Evolutionary conservation across 108 stramenopile genomes (phyloP).

Genomic region (Heterococcus sp.): DNA sequence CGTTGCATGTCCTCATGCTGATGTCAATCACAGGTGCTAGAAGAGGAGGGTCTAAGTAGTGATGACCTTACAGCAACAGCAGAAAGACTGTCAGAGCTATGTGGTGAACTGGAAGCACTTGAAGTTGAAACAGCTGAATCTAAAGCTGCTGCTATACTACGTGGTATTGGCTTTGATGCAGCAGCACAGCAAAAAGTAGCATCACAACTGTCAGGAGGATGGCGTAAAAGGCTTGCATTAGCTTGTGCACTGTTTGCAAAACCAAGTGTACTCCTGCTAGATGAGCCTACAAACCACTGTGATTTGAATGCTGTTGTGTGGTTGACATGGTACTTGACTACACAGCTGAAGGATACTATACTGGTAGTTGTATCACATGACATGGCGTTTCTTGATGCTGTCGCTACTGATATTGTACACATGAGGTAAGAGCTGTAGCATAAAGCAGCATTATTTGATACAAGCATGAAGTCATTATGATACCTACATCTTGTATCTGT

Average conservation of each 20-base stretch:
- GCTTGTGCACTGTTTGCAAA: constrained; percentile 86
- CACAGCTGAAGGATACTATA: constrained; percentile 75
- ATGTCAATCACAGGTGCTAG: too few relatives aligned
- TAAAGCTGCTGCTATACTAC: constrained; percentile 62
- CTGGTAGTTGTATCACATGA: constrained; percentile 90
- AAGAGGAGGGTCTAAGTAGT: too few relatives aligned
- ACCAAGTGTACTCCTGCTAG: constrained; percentile 66
- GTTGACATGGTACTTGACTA: constrained; percentile 72
- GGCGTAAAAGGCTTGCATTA: constrained; percentile 94
- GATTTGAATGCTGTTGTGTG: constrained; percentile 93
- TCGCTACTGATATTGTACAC: constrained; percentile 67
- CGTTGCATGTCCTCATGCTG: too few relatives aligned
- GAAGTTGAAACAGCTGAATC: constrained; percentile 90
- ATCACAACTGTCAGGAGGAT: constrained; percentile 75
- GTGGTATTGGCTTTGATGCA: constrained; percentile 79
- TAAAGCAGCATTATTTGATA: too few relatives aligned
- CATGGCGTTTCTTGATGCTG: constrained; percentile 86
- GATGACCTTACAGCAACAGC: not conserved
- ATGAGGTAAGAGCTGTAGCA: not conserved
- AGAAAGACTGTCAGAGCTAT: not conserved
- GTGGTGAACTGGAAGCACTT: not conserved
- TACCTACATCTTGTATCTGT: too few relatives aligned
- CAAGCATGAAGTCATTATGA: too few relatives aligned
- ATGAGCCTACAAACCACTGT: constrained; percentile 70
- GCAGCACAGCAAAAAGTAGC: constrained; percentile 73